Evolutionary conservation across 192 early-diverging fungal genomes (phyloP), one percentile per base, ranked within the genome.

Genomic region (Coemansia javaensis): DNA sequence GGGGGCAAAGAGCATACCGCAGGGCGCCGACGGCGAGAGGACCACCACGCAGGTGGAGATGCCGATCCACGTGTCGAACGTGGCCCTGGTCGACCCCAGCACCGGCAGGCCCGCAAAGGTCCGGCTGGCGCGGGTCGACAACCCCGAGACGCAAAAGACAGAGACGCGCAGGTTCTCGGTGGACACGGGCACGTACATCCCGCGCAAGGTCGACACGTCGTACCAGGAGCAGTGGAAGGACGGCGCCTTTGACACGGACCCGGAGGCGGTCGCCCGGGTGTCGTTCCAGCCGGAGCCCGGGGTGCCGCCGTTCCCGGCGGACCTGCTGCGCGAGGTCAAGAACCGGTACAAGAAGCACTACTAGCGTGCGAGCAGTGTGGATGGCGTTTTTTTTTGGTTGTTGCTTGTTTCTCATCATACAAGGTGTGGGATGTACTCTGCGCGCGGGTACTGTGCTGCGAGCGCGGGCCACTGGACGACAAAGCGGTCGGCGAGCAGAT

Each of bases 381-480:
- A 27, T 44, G 12, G 23, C 11, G 32, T 23, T 31, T 37, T 46
- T 37, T 44, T 27, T 28, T 54, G 16, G 24, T 17, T 9, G 18
- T 17, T 14, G 17, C 9, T 20, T 17, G 13, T 17, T 17, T 20
- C 17, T 39, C 25, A 24, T 65, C 64, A 90, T 5, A 91, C 84
- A 7, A 91, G 70, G 14, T 77, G 51, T 14, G 84, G 85, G 21
- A 70, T 66, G 40, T 84, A 85, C 32, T 83, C 60, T 7, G 86
- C 77, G 0, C 74, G 70, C 12, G 82, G 78, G 46, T 87, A 85
- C 31, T 42, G 64, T 18, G 58, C 15, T 22, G 14, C 35, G 30
- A 91, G 55, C 1, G 70, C 63, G 5, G 80, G 82, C 96, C 96
- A 99, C 59, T 94, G 94, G 15, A 99, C 91, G 5, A 99, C 37